phyloP scores from a whole-genome alignment of 2,329 filamentous ascomycete species.

The Penicillium griseofulvum region DNA sequence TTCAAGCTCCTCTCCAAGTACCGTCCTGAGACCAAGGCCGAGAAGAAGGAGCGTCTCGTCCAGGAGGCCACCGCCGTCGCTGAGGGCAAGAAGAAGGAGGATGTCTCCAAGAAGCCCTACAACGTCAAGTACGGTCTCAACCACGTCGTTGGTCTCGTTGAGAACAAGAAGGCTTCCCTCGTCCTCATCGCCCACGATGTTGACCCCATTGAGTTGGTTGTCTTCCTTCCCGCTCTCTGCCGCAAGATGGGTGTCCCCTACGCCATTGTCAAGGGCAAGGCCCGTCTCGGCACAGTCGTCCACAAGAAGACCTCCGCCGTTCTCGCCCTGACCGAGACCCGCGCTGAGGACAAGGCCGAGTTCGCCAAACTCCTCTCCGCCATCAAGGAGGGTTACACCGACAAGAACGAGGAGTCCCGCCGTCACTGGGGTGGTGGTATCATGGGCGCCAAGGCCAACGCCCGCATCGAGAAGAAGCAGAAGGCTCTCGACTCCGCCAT shows the following conservation, averaged over 20 bases:
- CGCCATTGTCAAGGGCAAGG: constrained; percentile 99
- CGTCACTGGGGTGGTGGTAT: constrained; percentile 99
- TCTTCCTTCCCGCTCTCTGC: constrained; percentile 98
- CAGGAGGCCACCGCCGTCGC: constrained; percentile 97
- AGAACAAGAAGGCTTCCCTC: constrained; percentile 99
- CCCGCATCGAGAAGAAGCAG: constrained; percentile 76
- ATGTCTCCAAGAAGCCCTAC: constrained; percentile 99
- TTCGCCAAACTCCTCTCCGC: constrained; percentile 93
- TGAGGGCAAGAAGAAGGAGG: constrained; percentile 99
- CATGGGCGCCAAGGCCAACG: constrained; percentile 93
- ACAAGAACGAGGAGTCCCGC: constrained; percentile 89
- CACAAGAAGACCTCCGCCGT: constrained; percentile 99
- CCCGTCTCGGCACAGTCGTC: constrained; percentile 94
- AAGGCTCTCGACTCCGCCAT: constrained; percentile 92
- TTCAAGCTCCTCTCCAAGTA: constrained; percentile 99
- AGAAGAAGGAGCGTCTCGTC: constrained; percentile 99
- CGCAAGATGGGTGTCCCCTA: constrained; percentile 99
- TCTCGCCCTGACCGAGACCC: constrained; percentile 92
- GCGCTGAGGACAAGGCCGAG: constrained; percentile 97
- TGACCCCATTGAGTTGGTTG: constrained; percentile 98
- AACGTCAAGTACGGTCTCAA: constrained; percentile 99
- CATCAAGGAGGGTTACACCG: constrained; percentile 96
- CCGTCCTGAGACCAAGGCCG: constrained; percentile 95
- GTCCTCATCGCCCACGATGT: constrained; percentile 99
- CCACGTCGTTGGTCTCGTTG: constrained; percentile 94